Conservation (phyloP, 1,284 basidiomycete genomes). For the Uromyces viciae-fabae region DNA sequence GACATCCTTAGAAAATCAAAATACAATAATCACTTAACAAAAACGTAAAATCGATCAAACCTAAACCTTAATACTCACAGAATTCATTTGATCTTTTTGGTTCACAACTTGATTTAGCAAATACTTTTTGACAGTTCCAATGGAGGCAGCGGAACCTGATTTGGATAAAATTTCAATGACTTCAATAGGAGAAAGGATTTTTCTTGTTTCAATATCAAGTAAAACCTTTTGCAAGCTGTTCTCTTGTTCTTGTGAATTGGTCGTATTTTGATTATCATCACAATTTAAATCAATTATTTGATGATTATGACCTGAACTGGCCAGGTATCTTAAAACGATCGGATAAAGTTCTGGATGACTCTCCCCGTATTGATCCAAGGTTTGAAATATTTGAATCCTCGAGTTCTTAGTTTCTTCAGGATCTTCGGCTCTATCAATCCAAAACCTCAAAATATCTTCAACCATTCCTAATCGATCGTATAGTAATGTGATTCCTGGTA, state of each 20-base stretch:
- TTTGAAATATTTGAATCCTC: conserved; percentile 66
- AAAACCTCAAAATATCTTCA: conserved; percentile 87
- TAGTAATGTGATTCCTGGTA: conserved; percentile 75
- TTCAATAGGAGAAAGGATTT: conserved; percentile 78
- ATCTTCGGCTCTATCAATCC: conserved; percentile 64
- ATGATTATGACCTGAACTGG: conserved; percentile 62
- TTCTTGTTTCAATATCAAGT: conserved; percentile 70
- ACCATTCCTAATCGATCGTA: conserved; percentile 95
- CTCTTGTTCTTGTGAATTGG: conserved; percentile 60
- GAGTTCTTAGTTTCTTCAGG: conserved; percentile 50
- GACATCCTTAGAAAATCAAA: conserved; percentile 64
- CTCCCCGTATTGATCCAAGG: conserved; percentile 70
- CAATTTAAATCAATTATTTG: neutral
- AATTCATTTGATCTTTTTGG: conserved; percentile 74
- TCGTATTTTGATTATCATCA: neutral
- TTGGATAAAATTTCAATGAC: conserved; percentile 82
- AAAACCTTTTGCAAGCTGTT: no score
- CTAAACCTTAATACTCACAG: conserved; percentile 54
- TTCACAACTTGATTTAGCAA: conserved; percentile 69
- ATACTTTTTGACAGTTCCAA: conserved; percentile 87
- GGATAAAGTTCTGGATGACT: conserved; percentile 74
- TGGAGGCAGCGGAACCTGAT: conserved; percentile 74
- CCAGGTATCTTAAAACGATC: conserved; percentile 82
- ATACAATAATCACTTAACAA: neutral
- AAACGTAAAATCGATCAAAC: conserved; percentile 29